phyloP scores from a whole-genome alignment of 441 rosid genomes.

The Brassica balearica region DNA sequence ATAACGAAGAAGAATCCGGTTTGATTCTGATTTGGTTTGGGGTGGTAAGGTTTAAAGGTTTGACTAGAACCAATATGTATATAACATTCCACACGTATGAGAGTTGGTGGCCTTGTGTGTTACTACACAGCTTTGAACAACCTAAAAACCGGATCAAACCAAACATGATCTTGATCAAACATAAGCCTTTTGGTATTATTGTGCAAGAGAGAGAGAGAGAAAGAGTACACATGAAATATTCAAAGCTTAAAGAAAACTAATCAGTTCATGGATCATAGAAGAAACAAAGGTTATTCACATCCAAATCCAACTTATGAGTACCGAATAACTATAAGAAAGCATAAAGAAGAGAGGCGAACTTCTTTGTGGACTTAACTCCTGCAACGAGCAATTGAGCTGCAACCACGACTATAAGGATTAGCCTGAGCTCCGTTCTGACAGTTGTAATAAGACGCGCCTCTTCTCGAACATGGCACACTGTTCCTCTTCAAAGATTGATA shows the following conservation, averaged over 20 bases:
- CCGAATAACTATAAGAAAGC: neutral
- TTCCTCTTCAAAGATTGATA: constrained; percentile 59
- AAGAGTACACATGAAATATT: neutral
- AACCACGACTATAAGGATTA: constrained; percentile 64
- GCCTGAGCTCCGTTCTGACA: constrained; percentile 60
- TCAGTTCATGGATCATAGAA: constrained; percentile 24
- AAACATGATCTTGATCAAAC: neutral
- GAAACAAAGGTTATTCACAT: constrained; percentile 17
- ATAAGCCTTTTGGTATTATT: neutral
- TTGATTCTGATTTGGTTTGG: no score
- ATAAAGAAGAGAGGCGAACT: constrained; percentile 10
- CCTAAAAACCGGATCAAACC: neutral
- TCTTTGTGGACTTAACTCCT: constrained; percentile 44
- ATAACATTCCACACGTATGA: no score
- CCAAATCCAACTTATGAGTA: constrained; percentile 6
- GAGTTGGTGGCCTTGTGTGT: no score
- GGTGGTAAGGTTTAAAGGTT: no score
- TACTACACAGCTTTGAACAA: no score
- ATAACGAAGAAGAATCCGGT: no score
- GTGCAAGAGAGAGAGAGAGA: neutral
- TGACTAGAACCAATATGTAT: no score
- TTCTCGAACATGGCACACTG: constrained; percentile 63
- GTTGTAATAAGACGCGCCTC: constrained; percentile 73
- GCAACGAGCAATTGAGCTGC: constrained; percentile 60
- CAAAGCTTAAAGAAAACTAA: neutral